These are phyloP conservation scores for Epithele typhae DNA, from an alignment of 768 basidiomycete genomes.

Conservation along the genomic window DNA sequence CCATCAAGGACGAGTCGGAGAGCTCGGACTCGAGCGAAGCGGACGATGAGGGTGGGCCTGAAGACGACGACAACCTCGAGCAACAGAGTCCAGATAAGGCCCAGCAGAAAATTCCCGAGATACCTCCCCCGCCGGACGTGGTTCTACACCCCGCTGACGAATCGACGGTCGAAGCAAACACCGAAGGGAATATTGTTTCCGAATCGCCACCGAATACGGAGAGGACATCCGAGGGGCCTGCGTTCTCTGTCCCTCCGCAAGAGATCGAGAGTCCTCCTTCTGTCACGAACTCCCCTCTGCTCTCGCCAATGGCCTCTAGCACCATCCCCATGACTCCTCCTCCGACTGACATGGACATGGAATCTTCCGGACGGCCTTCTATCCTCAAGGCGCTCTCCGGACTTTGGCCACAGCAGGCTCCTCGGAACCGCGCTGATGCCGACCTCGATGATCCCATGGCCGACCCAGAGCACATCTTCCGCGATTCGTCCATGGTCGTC, in stretches of 20 bases:
- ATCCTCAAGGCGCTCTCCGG: slow-evolving; percentile 81
- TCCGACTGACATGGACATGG: slow-evolving; percentile 48
- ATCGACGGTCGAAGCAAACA: too few species aligned
- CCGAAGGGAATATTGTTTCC: too few species aligned
- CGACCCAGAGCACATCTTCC: slow-evolving; percentile 90
- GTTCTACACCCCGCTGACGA: slow-evolving; percentile 1
- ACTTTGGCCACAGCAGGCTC: slow-evolving; percentile 65
- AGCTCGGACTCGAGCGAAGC: slow-evolving; percentile 63
- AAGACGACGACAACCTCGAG: slow-evolving; percentile 37
- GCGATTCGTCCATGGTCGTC: slow-evolving; percentile 92
- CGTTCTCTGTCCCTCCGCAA: not conserved
- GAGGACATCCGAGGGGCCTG: not conserved
- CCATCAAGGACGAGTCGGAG: slow-evolving; percentile 80
- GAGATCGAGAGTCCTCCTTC: slow-evolving; percentile 27
- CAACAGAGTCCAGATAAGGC: slow-evolving; percentile 24
- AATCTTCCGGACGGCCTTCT: slow-evolving; percentile 53
- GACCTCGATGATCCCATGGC: slow-evolving; percentile 64
- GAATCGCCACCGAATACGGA: not conserved
- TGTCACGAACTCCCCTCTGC: slow-evolving; percentile 52
- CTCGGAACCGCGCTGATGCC: slow-evolving; percentile 49
- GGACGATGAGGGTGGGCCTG: slow-evolving; percentile 64
- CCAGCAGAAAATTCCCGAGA: not conserved
- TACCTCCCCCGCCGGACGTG: not conserved
- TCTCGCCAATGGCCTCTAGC: slow-evolving; percentile 17
- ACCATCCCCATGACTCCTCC: slow-evolving; percentile 20